Conservation (phyloP, 495 filamentous ascomycete genomes). For the Niebla homalea region DNA sequence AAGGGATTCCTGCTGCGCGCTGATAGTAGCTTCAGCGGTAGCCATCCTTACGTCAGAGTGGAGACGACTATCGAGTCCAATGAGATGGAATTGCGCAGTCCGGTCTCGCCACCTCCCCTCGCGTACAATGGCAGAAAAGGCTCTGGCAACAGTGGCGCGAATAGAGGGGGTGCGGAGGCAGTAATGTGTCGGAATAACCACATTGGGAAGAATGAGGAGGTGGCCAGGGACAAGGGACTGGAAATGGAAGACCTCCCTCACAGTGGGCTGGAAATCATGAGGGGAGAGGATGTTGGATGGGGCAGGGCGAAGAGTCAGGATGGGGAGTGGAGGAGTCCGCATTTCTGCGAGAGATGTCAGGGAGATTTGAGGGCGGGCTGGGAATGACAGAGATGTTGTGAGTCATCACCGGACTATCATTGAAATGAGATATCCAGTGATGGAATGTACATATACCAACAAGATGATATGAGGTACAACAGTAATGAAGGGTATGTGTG, state of each 20-base stretch:
- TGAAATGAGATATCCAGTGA: neutral
- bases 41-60: neutral
- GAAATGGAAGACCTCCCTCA: neutral
- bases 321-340: neutral
- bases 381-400: neutral
- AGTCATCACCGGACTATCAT: too few relatives aligned
- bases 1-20: too few relatives aligned
- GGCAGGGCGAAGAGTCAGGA: neutral
- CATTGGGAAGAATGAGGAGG: neutral
- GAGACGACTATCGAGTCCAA: neutral
- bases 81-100: neutral
- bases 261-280: neutral
- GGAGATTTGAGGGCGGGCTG: neutral
- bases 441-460: neutral
- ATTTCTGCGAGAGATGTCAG: constrained; percentile 1
- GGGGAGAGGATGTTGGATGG: neutral
- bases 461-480: neutral
- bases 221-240: neutral
- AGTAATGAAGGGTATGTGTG: neutral
- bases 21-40: too few relatives aligned
- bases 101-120: neutral
- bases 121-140: too few relatives aligned
- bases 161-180: neutral
- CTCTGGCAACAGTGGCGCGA: neutral
- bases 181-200: neutral